Base-by-base conservation (phyloP, 1,284 basidiomycete species). In the Trichosporon sp. region DNA sequence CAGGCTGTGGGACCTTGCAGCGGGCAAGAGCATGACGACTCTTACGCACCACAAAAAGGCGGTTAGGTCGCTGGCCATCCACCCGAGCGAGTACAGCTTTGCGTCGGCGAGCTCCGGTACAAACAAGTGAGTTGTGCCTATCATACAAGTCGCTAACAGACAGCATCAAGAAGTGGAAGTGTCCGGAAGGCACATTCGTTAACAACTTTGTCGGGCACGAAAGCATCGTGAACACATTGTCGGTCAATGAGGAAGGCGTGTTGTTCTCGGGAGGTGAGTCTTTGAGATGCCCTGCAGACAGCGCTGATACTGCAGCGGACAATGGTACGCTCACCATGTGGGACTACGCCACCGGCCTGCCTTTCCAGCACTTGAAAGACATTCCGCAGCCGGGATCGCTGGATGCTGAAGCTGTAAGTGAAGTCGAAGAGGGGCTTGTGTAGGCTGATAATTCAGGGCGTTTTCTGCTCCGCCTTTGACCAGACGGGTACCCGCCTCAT, bases 21-120 rank as follows among this genome's bases (percentile, higher is more conserved):
- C 96, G 0, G 97, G 96, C 40, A 98, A 97, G 85, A 93, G 94
- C 21, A 92, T 94, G 90, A 90, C 91, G 26, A 97, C 94, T 26
- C 87, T 99, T 40, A 99, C 96, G 16, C 96, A 99, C 85, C 96
- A 99, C 88, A 98, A 99, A 85, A 99, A 99, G 85, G 94, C 92
- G 12, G 95, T 99, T 1, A 90, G 96, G 70, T 90, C 96, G 0
- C 87, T 99, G 64, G 92, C 96, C 1, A 90, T 98, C 68, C 95
- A 98, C 80, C 96, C 96, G 0, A 94, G 92, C 8, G 96, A 99
- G 80, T 99, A 94, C 85, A 92, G 91, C 51, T 99, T 99, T 79
- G 96, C 94, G 5, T 92, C 92, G 1, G 96, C 93, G 56, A 95
- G 93, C 7, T 92, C 96, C 0, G 96, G 96, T 12, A 95, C 94